A percentile compares a stretch with the other conserved stretches of the same genome.
These are phyloP conservation scores for Camellia lanceoleosa DNA, from an alignment of 148 eudicot genomes.

Conservation along the genomic window DNA sequence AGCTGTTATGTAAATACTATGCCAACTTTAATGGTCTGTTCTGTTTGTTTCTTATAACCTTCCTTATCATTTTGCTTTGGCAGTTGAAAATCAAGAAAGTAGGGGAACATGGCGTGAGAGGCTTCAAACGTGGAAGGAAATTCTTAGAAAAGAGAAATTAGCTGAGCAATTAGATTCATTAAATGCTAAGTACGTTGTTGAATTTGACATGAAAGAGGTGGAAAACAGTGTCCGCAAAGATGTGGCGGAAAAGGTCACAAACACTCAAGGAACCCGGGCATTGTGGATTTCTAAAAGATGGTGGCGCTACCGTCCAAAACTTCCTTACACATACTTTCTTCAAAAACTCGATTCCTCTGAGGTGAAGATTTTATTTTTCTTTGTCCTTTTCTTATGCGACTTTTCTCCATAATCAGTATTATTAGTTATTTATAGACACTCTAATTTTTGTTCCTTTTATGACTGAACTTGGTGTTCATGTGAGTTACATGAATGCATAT, in stretches of 20 bases:
- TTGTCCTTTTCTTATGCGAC: not conserved
- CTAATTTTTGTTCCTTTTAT: not conserved
- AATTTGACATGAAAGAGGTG: constrained; percentile 95
- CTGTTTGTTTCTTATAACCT: constrained; percentile 3
- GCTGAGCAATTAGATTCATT: constrained; percentile 60
- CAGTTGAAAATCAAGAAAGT: constrained; percentile 44
- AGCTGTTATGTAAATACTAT: not conserved
- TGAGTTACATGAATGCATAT: not conserved
- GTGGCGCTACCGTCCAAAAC: constrained; percentile 98
- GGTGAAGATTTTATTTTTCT: constrained; percentile 36
- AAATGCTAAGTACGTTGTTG: constrained; percentile 67
- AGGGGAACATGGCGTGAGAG: constrained; percentile 86
- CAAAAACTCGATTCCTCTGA: constrained; percentile 84
- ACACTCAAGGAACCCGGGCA: constrained; percentile 59
- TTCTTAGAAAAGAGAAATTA: constrained; percentile 73
- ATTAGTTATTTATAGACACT: not conserved
- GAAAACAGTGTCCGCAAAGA: constrained; percentile 87
- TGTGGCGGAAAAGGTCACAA: constrained; percentile 59
- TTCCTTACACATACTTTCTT: constrained; percentile 91
- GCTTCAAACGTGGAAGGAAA: constrained; percentile 67
- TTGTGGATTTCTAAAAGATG: constrained; percentile 95
- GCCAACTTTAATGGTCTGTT: not conserved
- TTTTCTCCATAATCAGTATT: not conserved
- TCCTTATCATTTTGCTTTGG: constrained; percentile 22
- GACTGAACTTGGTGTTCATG: not conserved